A percentile compares a stretch with the other conserved stretches of the same genome.
phyloP scores from a whole-genome alignment of 2,329 filamentous ascomycete genomes.

The Alternaria conjuncta region DNA sequence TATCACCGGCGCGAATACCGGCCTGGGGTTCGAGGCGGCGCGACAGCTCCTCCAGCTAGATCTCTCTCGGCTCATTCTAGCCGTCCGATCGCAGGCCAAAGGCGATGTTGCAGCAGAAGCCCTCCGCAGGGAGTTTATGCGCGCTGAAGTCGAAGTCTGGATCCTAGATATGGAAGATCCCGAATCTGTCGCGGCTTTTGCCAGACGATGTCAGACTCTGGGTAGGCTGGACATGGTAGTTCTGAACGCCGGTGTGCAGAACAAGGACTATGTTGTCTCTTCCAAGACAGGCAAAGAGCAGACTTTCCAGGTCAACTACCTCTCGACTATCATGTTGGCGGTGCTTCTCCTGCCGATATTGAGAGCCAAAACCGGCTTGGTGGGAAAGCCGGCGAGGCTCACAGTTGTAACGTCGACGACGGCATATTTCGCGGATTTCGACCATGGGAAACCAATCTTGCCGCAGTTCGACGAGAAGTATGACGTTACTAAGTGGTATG shows the following conservation, averaged over 20 bases:
- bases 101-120: slow-evolving; percentile 35
- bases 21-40: slow-evolving; percentile 35
- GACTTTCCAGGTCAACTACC: slow-evolving; percentile 62
- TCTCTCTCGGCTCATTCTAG: slow-evolving; percentile 37
- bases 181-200: slow-evolving; percentile 30
- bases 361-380: slow-evolving; percentile 10
- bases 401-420: slow-evolving; percentile 4
- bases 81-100: slow-evolving; percentile 31
- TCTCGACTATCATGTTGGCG: slow-evolving; percentile 61
- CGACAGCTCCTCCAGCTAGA: slow-evolving; percentile 26
- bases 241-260: slow-evolving; percentile 45
- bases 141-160: slow-evolving; percentile 33
- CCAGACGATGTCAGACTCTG: slow-evolving; percentile 12
- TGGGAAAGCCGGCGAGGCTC: slow-evolving; percentile 1
- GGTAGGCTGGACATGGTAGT: slow-evolving; percentile 34
- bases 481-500: slow-evolving; percentile 23
- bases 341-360: slow-evolving; percentile 54
- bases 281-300: slow-evolving; percentile 35
- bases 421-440: slow-evolving; percentile 1
- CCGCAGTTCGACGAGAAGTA: slow-evolving; percentile 4
- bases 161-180: slow-evolving; percentile 34
- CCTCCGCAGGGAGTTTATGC: slow-evolving; percentile 16
- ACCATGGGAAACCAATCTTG: not conserved
- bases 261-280: slow-evolving; percentile 2
- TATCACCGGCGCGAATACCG: slow-evolving; percentile 47